Base-by-base conservation (phyloP, 2,329 filamentous ascomycete genomes). In the Nemania abortiva region DNA sequence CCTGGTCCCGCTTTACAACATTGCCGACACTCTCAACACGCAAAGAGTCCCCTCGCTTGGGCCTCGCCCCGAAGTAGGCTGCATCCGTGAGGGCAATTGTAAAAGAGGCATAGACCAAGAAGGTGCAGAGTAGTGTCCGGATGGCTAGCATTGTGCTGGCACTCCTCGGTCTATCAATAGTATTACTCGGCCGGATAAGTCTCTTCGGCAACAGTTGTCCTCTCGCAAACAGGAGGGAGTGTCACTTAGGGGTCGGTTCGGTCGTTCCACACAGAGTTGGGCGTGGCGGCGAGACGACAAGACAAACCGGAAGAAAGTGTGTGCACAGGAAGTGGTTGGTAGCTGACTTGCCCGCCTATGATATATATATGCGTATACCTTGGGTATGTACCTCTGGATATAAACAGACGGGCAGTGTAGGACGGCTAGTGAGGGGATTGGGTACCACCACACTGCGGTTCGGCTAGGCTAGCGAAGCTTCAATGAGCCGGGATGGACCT, bases 71-170 rank as follows among this genome's bases (percentile, higher is more conserved):
- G n/a, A 72, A 39, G 31, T 72, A 73, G 50, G 74, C 70, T 52
- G 79, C 75, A 64, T 78, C 78, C 31, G 79, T 75, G 57, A 83
- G 69, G 20, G 81, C 79, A 57, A 82, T 74, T 39, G 77, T 75
- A 49, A 81, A 72, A 29, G 79, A 70, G 54, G 74, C 63, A 66
- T 79, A 66, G 53, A 79, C 57, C 18, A 81, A 63, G 9, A 82
- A 52, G 47, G 76, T 72, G 45, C 83, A 69, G 39, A 83, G 74
- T 63, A 81, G 79, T 50, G 71, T 72, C 62, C 79, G 80, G 57
- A 82, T 69, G 31, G 79, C 80, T 59, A 77, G 77, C 83, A 85
- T 85, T 55, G 72, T 79, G 20, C 55, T 50, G 63, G 39, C 27
- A 61, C n/a, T 29, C 20, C 39, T 45, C 18, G 34, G 45, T 27